Base-by-base conservation (phyloP, 2,329 filamentous ascomycete genomes). In the Magnaporthiopsis incrustans region DNA sequence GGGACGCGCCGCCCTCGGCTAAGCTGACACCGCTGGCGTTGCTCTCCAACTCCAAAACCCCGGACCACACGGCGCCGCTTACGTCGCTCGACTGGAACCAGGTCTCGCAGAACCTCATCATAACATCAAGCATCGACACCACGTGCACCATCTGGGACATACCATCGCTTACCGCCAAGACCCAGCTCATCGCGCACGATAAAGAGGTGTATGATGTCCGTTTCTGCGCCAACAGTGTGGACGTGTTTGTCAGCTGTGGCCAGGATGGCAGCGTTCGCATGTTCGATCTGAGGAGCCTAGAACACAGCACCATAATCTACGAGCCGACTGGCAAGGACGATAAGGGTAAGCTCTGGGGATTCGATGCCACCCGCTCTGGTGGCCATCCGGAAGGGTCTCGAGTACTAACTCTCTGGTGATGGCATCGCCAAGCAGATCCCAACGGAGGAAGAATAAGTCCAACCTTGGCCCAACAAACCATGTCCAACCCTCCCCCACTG, bases 131-230 rank as follows among this genome's bases (percentile, higher is more conserved):
- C 75, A 99, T 99, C 72, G 95, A 99, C 73, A 99, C 95, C 1
- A 99, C 95, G 7, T 99, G 95, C 78, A 99, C 95, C 5, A 99
- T 99, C 69, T 99, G 95, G 95, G 95, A 99, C 75, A 99, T 99
- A 64, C 95, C 95, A 4, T 97, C 95, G 1, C 81, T 99, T 67
- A 99, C 95, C 0, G 95, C 95, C 63, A 99, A 99, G 78, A 99
- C 95, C 2, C 95, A 99, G 75, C 81, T 99, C 59, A 99, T 99
- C 76, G 95, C 95, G 26, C 95, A 99, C 75, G 95, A 99, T 78
- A 98, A 98, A 77, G 95, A 99, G 77, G 95, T 99, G 7, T 99
- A 97, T 72, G 95, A 99, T 74, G 95, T 99, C 60, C 88, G 95
- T 26, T 99, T 99, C 78, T 99, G 95, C 77, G 95, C 95, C 61